Evolutionary conservation across 2,329 filamentous ascomycete species (phyloP), one percentile per base, ranked within the genome.

Genomic region (Cyanodermella asteris): DNA sequence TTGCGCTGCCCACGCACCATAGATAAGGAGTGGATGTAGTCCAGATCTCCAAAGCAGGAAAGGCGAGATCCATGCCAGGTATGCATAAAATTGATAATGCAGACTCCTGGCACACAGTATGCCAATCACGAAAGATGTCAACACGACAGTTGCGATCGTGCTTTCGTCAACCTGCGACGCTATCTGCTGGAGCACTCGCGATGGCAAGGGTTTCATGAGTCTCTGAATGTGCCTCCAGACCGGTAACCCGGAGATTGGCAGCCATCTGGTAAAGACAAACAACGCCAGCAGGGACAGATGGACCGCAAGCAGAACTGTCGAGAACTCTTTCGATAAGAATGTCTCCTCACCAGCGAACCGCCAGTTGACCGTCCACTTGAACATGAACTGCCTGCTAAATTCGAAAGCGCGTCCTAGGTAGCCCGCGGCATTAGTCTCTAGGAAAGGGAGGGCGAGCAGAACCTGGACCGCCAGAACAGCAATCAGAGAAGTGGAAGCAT

Each of bases 321-420:
- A 66, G 43, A 91, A 90, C 2, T 52, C 44, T 31, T 54, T 63
- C 36, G 68, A 73, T 23, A 90, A 60, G 39, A 97, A 97, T 0
- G 54, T 49, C 5, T 75, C 64, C 48, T 93, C 81, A 10, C 75
- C 72, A n/a, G 93, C 51, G 45, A 94, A 94, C 27, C 82, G 70
- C 87, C 87, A 97, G 49, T 97, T 97, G 36, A 97, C 87, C 0
- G 87, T 97, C 87, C 87, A 97, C 50, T 84, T 81, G 58, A 84
- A 94, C 39, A 91, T 61, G 51, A 97, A 97, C 38, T 78, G 69
- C 27, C 87, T 64, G 23, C 76, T 81, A 30, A 97, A 61, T 51
- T 97, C 81, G 43, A 97, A 97, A 0, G 87, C 81, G 34, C 75
- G 62, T 23, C 65, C 63, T 11, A 90, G 43, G 44, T 97, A 97